A percentile compares a stretch with the other conserved stretches of the same genome.
phyloP scores from a whole-genome alignment of 2,329 filamentous ascomycete genomes.

The Domatiomyces globalis region DNA sequence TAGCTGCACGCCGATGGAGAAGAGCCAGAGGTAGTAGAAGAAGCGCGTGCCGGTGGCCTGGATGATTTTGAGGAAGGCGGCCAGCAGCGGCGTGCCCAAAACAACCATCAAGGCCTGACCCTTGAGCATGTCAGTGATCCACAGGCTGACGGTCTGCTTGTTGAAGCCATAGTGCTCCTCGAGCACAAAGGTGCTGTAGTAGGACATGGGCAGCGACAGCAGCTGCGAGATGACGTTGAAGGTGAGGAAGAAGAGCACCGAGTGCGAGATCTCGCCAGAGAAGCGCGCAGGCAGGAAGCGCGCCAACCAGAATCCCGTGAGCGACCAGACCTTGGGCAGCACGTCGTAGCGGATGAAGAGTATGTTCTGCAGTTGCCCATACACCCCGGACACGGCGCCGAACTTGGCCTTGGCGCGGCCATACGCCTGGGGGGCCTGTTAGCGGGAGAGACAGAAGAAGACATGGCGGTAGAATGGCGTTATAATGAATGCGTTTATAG shows the following conservation, averaged over 20 bases:
- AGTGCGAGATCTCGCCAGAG: slow-evolving; percentile 84
- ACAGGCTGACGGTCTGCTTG: slow-evolving; percentile 84
- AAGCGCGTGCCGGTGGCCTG: slow-evolving; percentile 86
- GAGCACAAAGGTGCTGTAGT: slow-evolving; percentile 91
- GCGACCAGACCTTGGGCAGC: slow-evolving; percentile 76
- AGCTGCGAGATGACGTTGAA: slow-evolving; percentile 73
- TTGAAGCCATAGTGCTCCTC: slow-evolving; percentile 98
- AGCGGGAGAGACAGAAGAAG: not conserved
- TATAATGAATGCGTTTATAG: not conserved
- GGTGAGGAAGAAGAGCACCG: slow-evolving; percentile 76
- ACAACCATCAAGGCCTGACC: slow-evolving; percentile 66
- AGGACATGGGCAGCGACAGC: slow-evolving; percentile 62
- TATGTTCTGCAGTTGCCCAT: slow-evolving; percentile 75
- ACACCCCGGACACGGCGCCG: slow-evolving; percentile 65
- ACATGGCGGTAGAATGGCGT: not conserved
- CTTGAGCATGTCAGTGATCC: slow-evolving; percentile 83
- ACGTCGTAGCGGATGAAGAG: slow-evolving; percentile 82
- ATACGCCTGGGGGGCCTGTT: slow-evolving; percentile 48
- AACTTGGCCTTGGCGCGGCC: slow-evolving; percentile 92
- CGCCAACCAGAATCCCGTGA: slow-evolving; percentile 61
- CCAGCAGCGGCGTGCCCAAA: slow-evolving; percentile 74
- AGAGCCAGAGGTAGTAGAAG: slow-evolving; percentile 97
- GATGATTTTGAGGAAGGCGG: slow-evolving; percentile 84
- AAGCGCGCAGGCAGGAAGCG: slow-evolving; percentile 64
- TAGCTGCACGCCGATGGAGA: slow-evolving; percentile 75